phyloP scores from a whole-genome alignment of 257 asterid species.

The Sherardia arvensis region DNA sequence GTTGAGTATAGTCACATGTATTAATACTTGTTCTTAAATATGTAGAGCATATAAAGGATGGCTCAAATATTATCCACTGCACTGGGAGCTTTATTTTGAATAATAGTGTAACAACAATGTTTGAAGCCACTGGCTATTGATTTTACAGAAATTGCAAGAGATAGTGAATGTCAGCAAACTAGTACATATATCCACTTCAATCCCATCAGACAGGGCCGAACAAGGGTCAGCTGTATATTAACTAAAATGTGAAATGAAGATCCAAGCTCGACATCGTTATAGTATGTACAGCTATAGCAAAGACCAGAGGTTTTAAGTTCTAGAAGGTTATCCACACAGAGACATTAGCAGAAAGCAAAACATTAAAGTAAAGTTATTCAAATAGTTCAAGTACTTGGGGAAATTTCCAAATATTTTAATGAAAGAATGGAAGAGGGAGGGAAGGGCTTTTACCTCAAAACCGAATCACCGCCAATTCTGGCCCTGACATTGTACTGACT shows the following conservation, averaged over 20 bases:
- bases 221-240: not conserved
- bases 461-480: slow-evolving; percentile 97
- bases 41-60: not conserved
- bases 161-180: not conserved
- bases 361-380: not conserved
- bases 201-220: not conserved
- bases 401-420: not conserved
- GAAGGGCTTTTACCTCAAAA: slow-evolving; percentile 46
- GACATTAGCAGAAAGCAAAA: not conserved
- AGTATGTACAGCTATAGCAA: slow-evolving; percentile 2
- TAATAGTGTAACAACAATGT: not conserved
- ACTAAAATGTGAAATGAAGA: not conserved
- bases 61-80: not conserved
- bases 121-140: not conserved
- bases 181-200: not conserved
- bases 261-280: not conserved
- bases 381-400: not conserved
- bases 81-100: not conserved
- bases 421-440: not conserved
- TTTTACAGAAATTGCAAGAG: not conserved
- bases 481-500: slow-evolving; percentile 92
- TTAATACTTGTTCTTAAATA: not conserved
- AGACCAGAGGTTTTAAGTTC: not conserved
- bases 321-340: not conserved
- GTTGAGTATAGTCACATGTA: not conserved